A percentile compares a stretch with the other conserved stretches of the same genome.
Conservation (phyloP, 2,329 filamentous ascomycete genomes). For the Fusarium sp. region DNA sequence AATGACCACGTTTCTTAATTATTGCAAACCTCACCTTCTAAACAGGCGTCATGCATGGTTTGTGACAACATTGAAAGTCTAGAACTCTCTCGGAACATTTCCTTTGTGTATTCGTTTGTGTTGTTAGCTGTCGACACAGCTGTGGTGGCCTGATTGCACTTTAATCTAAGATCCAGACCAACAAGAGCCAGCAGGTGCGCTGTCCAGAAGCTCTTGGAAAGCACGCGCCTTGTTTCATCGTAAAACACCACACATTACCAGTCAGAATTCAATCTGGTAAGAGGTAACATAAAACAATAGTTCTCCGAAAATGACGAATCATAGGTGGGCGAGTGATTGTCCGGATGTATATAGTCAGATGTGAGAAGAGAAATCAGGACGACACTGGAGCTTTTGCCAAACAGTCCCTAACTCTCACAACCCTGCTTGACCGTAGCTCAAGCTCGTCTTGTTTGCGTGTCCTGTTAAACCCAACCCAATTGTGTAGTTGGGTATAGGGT, state of each 20-base stretch:
- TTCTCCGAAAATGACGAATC: background rate
- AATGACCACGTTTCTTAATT: constrained; percentile 20
- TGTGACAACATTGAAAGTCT: background rate
- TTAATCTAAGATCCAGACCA: constrained; percentile 9
- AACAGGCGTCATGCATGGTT: constrained; percentile 2
- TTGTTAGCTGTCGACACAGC: background rate
- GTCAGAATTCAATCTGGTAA: background rate
- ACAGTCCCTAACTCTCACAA: background rate
- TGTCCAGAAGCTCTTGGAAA: constrained; percentile 4
- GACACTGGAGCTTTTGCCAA: background rate
- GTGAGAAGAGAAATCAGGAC: background rate
- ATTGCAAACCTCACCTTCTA: background rate
- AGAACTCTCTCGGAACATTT: constrained; percentile 1
- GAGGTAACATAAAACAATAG: background rate
- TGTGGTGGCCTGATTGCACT: background rate
- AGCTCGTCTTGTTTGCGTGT: background rate
- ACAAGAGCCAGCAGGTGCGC: background rate
- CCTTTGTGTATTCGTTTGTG: background rate
- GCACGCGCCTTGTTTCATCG: constrained; percentile 20
- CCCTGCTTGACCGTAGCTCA: background rate
- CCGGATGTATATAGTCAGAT: background rate
- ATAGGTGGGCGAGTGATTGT: background rate
- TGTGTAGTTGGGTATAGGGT: constrained; percentile 1
- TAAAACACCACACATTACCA: constrained; percentile 11
- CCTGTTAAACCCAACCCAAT: background rate